Base-by-base conservation (phyloP, 2,329 filamentous ascomycete genomes). In the Fusarium sp. region DNA sequence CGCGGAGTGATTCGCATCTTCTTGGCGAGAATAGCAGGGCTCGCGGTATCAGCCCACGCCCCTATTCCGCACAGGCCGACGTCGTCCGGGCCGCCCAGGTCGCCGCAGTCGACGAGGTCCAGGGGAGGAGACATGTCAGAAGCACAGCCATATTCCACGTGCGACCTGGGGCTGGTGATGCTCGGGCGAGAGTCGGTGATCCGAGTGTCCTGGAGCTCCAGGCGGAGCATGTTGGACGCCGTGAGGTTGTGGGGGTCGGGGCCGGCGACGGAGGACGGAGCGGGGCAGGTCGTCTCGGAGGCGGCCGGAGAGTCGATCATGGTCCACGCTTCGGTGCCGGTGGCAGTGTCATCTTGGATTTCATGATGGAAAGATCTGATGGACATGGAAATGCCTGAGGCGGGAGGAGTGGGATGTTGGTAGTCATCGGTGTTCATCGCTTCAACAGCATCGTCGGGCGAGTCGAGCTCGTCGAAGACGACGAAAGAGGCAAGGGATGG, bases 1-100 rank as follows among this genome's bases (percentile, higher is more conserved):
- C 55, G 49, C n/a, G 42, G 15, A 64, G 26, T 45, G 15, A 48
- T 48, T 38, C 61, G 43, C 29, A 25, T 53, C 34, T 47, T 64
- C 42, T 58, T 65, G 57, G 56, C 46, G 32, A 36, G 42, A 19
- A 65, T 32, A 15, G 49, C 44, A 42, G 58, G 58, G 7, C 46
- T 55, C 22, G 56, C 31, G 19, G 45, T 45, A 29, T 70, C 65
- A 38, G 67, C 67, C 67, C 67, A 70, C 7, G 65, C 58, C 28
- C 67, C 67, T 36, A 68, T 56, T 28, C 56, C 67, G 24, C 47
- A 65, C 12, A 70, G 52, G 36, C 60, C 41, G 24, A 45, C 58
- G 19, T 47, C 45, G 32, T 56, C 54, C 35, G 49, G 48, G 34
- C 29, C 48, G 22, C 42, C 19, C 10, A 47, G 40, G 25, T 46